Base-by-base conservation (phyloP, 306 rosid genomes). In the Cucurbita moschata region DNA sequence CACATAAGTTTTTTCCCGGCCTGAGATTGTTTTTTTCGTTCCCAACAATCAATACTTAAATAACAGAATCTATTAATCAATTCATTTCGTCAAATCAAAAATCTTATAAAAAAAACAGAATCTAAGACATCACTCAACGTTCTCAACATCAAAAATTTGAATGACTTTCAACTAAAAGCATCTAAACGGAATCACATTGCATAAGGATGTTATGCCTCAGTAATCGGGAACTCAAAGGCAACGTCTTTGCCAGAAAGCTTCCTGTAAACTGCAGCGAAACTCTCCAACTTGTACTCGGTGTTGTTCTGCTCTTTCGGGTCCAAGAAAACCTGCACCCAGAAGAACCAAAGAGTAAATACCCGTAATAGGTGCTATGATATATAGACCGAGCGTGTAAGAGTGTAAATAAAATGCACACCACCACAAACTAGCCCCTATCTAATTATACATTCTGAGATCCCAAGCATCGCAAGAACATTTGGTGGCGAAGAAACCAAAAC, bases 221-320 rank as follows among this genome's bases (percentile, higher is more conserved):
- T 63, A 0, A 75, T 51, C 0, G 78, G 78, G 58, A 49, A 63
- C 61, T 75, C 78, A 18, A 75, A 75, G 40, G 55, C 52, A 53
- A 63, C 78, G 13, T 75, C 78, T 19, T 63, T 75, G 0, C 78
- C 78, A 12, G 78, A 47, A 6, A 75, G 78, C 72, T 75, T 75
- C 51, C 66, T 75, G 55, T 75, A 75, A 75, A 75, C 78, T 49
- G 61, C 78, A 7, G 72, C 30, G 2, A 61, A 75, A 16, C 72
- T 61, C 73, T 75, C 78, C 62, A 75, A 21, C 78, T 75, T 75
- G 72, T 49, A 75, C 73, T 75, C 78, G 0, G 78, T 75, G 62
- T 75, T 75, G 62, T 75, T 75, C 21, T 51, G 56, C 40, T 75
- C 78, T 52, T 75, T 75, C 0, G 78, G 78, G 49, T 75, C 73